A percentile compares a stretch with the other conserved stretches of the same genome.
These are phyloP conservation scores for Flaveria floridana DNA, from an alignment of 140 eudicot species.

Conservation along the genomic window DNA sequence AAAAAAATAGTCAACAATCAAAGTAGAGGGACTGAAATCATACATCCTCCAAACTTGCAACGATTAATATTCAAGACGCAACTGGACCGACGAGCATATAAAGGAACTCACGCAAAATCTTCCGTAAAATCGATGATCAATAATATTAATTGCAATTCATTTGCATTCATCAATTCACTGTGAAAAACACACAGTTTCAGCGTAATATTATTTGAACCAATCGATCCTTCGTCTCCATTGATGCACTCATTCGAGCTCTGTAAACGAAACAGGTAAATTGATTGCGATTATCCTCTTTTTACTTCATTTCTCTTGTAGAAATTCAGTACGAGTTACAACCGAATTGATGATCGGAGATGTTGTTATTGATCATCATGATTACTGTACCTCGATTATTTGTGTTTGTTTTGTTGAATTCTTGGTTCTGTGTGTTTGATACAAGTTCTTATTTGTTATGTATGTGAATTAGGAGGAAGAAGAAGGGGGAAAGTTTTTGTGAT, in stretches of 20 bases:
- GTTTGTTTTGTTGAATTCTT: not conserved
- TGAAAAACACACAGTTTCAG: conserved; percentile 14
- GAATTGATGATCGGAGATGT: not conserved
- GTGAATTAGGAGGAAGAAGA: not conserved
- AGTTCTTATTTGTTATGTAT: not conserved
- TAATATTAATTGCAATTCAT: not conserved
- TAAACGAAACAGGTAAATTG: conserved; percentile 29
- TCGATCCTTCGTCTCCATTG: conserved; percentile 29
- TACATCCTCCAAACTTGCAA: not conserved
- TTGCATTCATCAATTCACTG: not conserved
- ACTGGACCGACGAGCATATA: not conserved
- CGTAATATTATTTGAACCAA: not conserved
- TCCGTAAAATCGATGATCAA: conserved; percentile 25
- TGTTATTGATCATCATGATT: conserved; percentile 5
- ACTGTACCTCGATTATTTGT: conserved; percentile 10
- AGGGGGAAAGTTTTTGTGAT: not conserved
- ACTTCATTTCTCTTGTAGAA: not conserved
- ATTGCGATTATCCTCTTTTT: conserved; percentile 13
- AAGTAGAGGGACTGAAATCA: conserved; percentile 2
- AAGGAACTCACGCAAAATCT: conserved; percentile 27
- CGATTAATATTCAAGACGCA: conserved; percentile 3
- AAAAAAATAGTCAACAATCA: no score
- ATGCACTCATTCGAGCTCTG: conserved; percentile 22
- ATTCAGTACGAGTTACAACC: no score
- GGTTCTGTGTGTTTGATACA: conserved; percentile 9